Base-by-base conservation (phyloP, 768 basidiomycete genomes). In the Pleurotus ostreatus region DNA sequence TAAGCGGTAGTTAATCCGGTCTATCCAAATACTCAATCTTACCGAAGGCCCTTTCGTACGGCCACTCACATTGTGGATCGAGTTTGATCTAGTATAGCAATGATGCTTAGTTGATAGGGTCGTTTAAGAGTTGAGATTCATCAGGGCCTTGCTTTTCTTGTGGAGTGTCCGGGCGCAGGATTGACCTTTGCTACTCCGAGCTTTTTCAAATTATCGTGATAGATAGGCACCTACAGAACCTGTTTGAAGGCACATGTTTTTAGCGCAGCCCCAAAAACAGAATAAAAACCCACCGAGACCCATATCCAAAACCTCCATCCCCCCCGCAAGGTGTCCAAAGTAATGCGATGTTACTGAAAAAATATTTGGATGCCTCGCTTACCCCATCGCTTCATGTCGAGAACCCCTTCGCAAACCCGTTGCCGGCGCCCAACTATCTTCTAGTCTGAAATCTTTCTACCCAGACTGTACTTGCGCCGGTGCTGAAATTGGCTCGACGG, bases 391-490 rank as follows among this genome's bases (percentile, higher is more conserved):
- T 34, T 11, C 8, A 34, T 9, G 11, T 34, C 30, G 30, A 34
- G 30, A 34, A 34, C 30, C 2, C 30, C 30, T 11, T 11, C 30
- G 9, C 30, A 34, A 34, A 34, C 30, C 30, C 30, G 3, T 34
- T 34, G 51, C 12, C 39, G 51, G 11, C 13, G 51, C 38, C 37
- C 23, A 16, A 23, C 51, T 25, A 15, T 20, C 37, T 26, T 53
- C 51, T 53, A 41, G 51, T 53, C 51, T 53, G 39, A 41, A 53
- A 53, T 53, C 51, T 53, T 53, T 18, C 39, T 12, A 39, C 51
- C 38, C 39, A 39, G 51, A 20, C 39, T 53, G 51, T 53, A 39
- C 51, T 40, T 41, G 39, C 11, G n/a, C 22, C 13, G 4, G 22
- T 9, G 38, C 51, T 13, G 39, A 39, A 22, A 18, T 41, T 8